phyloP scores from a whole-genome alignment of 1,139 yeast genomes.

The Yamadazyma songkhlaensis region DNA sequence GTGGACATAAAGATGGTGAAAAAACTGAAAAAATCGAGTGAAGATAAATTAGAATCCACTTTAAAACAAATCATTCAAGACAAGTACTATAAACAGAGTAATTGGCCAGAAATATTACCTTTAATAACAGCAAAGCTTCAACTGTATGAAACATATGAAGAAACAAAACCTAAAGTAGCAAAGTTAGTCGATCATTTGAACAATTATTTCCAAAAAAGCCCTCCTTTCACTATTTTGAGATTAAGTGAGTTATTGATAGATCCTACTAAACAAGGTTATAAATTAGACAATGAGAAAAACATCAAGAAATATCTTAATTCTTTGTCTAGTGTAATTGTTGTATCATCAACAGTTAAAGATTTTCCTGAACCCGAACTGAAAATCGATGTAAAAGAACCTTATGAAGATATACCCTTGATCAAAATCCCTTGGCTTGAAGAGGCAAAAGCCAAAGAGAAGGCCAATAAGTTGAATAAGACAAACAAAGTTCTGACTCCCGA shows the following conservation, averaged over 20 bases:
- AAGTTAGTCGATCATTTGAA: conserved; percentile 17
- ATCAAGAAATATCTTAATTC: conserved; percentile 31
- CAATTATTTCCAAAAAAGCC: conserved; percentile 28
- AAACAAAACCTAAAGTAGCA: conserved; percentile 3
- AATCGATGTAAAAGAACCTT: not conserved
- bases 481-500: not conserved
- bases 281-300: conserved; percentile 24
- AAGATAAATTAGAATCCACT: not conserved
- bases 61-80: conserved; percentile 10
- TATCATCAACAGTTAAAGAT: conserved; percentile 25
- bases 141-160: not conserved
- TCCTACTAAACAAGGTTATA: conserved; percentile 36
- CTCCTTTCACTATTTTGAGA: conserved; percentile 61
- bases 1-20: not conserved
- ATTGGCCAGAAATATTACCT: conserved; percentile 2
- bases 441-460: conserved; percentile 1
- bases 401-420: conserved; percentile 22
- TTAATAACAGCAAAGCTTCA: conserved; percentile 1
- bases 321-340: conserved; percentile 24
- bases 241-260: conserved; percentile 49
- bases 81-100: conserved; percentile 8
- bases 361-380: conserved; percentile 19
- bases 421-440: conserved; percentile 46
- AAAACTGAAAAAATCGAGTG: not conserved
- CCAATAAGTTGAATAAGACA: not conserved